Percentiles rank a stretch among this genome's conserved stretches.
Conservation (phyloP, 202 grass and related monocot species). For the Elaeis oleifera region DNA sequence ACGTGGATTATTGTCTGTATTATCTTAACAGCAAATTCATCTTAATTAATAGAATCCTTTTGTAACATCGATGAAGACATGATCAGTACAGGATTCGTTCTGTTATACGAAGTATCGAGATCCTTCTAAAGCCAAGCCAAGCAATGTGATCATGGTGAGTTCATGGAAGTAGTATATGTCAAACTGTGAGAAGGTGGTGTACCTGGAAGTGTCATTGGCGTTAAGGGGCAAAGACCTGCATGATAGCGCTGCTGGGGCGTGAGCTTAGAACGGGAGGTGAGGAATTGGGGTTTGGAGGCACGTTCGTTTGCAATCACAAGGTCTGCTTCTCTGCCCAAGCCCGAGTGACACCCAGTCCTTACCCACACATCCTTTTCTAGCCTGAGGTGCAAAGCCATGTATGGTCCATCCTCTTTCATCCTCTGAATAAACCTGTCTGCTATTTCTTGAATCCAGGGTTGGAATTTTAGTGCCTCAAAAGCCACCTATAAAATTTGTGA, state of each 20-base stretch:
- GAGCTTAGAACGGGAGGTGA: conserved; percentile 30
- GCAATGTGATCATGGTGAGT: no score
- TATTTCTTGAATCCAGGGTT: conserved; percentile 25
- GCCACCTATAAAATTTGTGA: conserved; percentile 21
- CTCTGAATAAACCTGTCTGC: conserved; percentile 21
- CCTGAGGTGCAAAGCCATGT: conserved; percentile 32
- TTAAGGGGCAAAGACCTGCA: conserved; percentile 37
- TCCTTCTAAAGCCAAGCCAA: no score
- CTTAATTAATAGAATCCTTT: no score
- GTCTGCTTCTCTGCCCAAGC: conserved; percentile 12
- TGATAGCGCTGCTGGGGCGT: conserved; percentile 16
- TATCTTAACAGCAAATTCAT: no score
- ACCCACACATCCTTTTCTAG: conserved; percentile 45
- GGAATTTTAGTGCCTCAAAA: conserved; percentile 34
- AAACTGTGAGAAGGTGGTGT: no score
- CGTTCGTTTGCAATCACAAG: conserved; percentile 5
- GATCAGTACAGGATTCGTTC: no score
- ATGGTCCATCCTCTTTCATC: conserved; percentile 33
- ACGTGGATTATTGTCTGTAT: no score
- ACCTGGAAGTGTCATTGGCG: conserved; percentile 31
- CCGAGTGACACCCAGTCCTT: conserved; percentile 33
- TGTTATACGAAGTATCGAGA: no score
- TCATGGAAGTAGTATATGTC: no score
- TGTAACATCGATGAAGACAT: no score
- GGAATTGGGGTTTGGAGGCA: conserved; percentile 13